Conservation (phyloP, 306 rosid genomes). For the Hippophae gyantsensis region DNA sequence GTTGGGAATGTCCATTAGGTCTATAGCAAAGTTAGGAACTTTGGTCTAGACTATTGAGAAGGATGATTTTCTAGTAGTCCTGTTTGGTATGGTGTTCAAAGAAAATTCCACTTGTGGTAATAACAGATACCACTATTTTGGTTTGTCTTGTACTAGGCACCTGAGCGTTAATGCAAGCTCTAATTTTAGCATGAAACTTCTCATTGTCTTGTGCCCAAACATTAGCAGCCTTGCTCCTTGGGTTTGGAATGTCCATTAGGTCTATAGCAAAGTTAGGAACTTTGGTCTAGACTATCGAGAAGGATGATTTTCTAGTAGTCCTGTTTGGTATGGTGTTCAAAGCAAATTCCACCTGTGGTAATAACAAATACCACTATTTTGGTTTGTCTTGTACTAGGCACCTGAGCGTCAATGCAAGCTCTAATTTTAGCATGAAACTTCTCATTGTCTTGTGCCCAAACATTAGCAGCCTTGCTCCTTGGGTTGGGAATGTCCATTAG, state of each 20-base stretch:
- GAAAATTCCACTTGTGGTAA: not conserved
- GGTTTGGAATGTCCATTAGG: not conserved
- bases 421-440: not conserved
- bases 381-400: not conserved
- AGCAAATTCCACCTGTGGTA: not conserved
- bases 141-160: not conserved
- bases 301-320: not conserved
- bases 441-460: not conserved
- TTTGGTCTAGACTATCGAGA: not conserved
- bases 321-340: too few species aligned
- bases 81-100: too few species aligned
- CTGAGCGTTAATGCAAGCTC: too few species aligned
- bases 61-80: not conserved
- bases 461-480: not conserved
- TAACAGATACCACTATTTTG: not conserved
- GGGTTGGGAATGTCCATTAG: not conserved
- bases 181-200: not conserved
- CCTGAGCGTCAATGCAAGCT: not conserved
- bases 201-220: not conserved
- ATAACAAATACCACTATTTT: not conserved
- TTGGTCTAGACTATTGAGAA: not conserved
- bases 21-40: not conserved
- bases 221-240: not conserved
- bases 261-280: not conserved
- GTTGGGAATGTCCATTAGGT: not conserved